These are phyloP conservation scores for Nissolia schottii DNA, from an alignment of 306 rosid genomes.

Conservation along the genomic window DNA sequence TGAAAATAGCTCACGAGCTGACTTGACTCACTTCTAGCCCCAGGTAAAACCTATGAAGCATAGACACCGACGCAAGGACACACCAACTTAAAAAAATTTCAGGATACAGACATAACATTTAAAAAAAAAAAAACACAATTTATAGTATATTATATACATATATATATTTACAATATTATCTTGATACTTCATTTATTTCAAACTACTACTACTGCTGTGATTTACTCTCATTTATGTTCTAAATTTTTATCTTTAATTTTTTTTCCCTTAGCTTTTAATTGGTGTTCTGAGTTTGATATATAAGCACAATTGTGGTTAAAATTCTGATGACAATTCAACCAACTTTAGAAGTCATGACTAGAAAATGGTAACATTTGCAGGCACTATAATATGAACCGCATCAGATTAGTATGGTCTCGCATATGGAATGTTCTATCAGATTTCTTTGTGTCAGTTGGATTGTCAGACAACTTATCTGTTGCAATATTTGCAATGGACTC, in stretches of 20 bases:
- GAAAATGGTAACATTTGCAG: conserved; percentile 56
- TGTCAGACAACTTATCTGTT: conserved; percentile 92
- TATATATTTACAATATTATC: too few relatives aligned
- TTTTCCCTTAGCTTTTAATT: not conserved
- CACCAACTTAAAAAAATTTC: too few relatives aligned
- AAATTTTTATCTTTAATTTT: not conserved
- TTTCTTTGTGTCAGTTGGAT: conserved; percentile 96
- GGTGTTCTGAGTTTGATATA: not conserved
- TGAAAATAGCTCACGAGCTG: too few relatives aligned
- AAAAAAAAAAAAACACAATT: too few relatives aligned
- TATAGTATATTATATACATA: too few relatives aligned
- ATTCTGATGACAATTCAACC: not conserved
- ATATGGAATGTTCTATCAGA: conserved; percentile 98
- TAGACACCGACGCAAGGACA: too few relatives aligned
- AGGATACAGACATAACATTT: too few relatives aligned
- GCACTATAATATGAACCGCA: conserved; percentile 99
- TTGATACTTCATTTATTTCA: too few relatives aligned
- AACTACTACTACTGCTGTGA: too few relatives aligned
- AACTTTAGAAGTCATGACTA: conserved; percentile 17
- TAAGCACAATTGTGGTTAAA: conserved; percentile 5
- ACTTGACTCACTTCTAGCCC: too few relatives aligned
- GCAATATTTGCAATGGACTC: conserved; percentile 99
- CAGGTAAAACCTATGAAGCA: too few relatives aligned
- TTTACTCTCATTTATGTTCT: not conserved
- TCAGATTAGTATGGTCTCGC: conserved; percentile 98